Percentiles rank a stretch among this genome's conserved stretches.
Evolutionary conservation across 176 grass and related monocot species (phyloP).

Genomic region (Chloris gayana): DNA sequence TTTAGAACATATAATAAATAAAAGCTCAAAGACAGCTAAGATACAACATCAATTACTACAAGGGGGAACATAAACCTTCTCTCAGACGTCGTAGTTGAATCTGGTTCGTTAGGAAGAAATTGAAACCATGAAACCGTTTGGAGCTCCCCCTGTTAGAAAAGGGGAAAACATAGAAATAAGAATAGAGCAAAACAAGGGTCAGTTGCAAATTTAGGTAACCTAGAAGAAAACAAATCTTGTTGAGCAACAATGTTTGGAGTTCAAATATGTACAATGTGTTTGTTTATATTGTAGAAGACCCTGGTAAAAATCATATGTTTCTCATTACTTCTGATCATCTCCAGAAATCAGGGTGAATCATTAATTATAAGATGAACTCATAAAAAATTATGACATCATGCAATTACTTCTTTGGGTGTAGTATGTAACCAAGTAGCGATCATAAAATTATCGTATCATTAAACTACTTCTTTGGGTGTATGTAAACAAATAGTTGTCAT

Average conservation of each 20-base stretch:
- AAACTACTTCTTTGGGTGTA: neutral
- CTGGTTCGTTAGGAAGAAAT: conserved; percentile 81
- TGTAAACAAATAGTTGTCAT: neutral
- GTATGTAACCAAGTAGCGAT: neutral
- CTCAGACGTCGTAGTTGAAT: conserved; percentile 61
- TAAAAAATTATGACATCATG: neutral
- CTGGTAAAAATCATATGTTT: neutral
- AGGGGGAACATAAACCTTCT: conserved; percentile 55
- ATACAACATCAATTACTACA: conserved; percentile 25
- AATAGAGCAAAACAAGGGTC: neutral
- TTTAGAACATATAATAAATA: conserved; percentile 37
- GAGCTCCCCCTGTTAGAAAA: conserved; percentile 69
- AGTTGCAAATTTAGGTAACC: neutral
- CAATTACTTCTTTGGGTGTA: neutral
- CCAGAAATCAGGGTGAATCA: neutral
- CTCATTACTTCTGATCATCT: neutral
- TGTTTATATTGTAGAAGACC: conserved; percentile 1
- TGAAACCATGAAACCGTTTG: conserved; percentile 97
- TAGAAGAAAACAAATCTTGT: neutral
- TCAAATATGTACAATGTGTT: neutral
- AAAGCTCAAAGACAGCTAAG: conserved; percentile 30
- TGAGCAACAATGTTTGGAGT: neutral
- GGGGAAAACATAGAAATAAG: conserved; percentile 10
- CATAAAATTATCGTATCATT: neutral
- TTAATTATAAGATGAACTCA: neutral